Conservation (phyloP, 805 yeast genomes). For the Yarrowia sp. region DNA sequence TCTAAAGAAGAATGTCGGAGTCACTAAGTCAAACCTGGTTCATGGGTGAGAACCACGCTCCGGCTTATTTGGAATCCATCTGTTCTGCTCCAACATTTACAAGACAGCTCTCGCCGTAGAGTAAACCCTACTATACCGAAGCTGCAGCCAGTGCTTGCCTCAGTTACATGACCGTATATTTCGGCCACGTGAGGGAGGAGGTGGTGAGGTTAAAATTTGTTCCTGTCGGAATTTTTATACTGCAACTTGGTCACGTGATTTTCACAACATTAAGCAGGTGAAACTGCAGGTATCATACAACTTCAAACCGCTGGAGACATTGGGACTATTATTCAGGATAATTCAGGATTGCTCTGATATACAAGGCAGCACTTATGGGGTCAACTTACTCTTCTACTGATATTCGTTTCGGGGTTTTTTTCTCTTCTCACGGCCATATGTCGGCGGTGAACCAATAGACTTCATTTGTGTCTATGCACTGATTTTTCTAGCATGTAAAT, state of each 20-base stretch:
- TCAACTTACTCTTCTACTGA: too few species aligned
- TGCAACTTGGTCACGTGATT: not conserved
- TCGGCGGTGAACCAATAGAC: too few species aligned
- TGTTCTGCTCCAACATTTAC: conserved; percentile 26
- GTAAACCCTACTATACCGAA: conserved; percentile 27
- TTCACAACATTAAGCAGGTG: too few species aligned
- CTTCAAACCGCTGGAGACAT: too few species aligned
- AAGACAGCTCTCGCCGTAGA: conserved; percentile 24
- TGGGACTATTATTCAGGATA: too few species aligned
- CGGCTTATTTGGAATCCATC: conserved; percentile 36
- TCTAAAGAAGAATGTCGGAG: conserved; percentile 28
- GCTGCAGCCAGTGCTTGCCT: conserved; percentile 23
- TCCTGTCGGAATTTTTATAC: not conserved
- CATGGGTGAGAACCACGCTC: conserved; percentile 31
- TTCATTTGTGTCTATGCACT: too few species aligned
- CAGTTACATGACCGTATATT: conserved; percentile 23
- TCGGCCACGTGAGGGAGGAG: conserved; percentile 26
- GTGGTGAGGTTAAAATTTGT: conserved; percentile 4
- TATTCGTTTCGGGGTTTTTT: too few species aligned
- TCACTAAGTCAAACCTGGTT: conserved; percentile 35
- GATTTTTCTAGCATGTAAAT: too few species aligned
- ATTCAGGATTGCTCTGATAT: too few species aligned
- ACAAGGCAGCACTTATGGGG: too few species aligned
- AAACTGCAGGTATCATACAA: too few species aligned
- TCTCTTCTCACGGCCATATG: too few species aligned